phyloP scores from a whole-genome alignment of 2,329 filamentous ascomycete species.

The Hymenotorrendiella dingleyae region DNA sequence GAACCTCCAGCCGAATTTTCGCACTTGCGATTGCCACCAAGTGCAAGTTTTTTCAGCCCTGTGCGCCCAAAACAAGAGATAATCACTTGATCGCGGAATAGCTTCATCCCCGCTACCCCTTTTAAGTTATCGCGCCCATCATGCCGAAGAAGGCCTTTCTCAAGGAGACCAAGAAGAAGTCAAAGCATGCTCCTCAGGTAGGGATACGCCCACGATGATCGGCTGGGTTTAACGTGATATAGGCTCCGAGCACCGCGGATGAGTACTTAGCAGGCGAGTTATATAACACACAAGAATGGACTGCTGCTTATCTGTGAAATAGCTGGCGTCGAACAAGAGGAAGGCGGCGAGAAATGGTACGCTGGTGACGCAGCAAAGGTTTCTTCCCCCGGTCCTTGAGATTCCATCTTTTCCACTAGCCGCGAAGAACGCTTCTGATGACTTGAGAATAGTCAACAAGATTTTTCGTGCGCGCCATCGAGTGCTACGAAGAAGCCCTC shows the following conservation, averaged over 20 bases:
- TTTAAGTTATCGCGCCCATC: not conserved
- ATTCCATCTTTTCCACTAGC: not conserved
- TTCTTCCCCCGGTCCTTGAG: not conserved
- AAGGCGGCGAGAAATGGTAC: conserved; percentile 69
- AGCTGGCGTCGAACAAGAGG: conserved; percentile 63
- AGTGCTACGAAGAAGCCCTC: conserved; percentile 60
- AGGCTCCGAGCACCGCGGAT: conserved; percentile 56
- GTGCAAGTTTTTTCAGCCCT: too few relatives aligned
- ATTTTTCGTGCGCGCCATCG: conserved; percentile 58
- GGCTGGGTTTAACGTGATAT: conserved; percentile 4
- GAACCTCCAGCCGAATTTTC: too few relatives aligned
- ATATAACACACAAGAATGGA: not conserved
- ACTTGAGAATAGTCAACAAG: conserved; percentile 32
- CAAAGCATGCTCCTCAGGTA: conserved; percentile 27
- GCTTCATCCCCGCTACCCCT: not conserved
- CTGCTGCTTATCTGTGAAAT: conserved; percentile 9
- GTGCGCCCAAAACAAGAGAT: too few relatives aligned
- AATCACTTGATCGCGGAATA: not conserved
- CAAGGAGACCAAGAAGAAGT: conserved; percentile 37
- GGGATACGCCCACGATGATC: not conserved
- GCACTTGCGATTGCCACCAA: too few relatives aligned
- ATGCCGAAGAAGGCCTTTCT: conserved; percentile 31
- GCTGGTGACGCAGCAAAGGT: conserved; percentile 61
- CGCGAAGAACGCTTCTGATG: conserved; percentile 5
- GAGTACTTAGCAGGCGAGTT: conserved; percentile 56